Evolutionary conservation across 2,329 filamentous ascomycete species (phyloP), one percentile per base, ranked within the genome.

Genomic region (Aspergillus quadricinctus): DNA sequence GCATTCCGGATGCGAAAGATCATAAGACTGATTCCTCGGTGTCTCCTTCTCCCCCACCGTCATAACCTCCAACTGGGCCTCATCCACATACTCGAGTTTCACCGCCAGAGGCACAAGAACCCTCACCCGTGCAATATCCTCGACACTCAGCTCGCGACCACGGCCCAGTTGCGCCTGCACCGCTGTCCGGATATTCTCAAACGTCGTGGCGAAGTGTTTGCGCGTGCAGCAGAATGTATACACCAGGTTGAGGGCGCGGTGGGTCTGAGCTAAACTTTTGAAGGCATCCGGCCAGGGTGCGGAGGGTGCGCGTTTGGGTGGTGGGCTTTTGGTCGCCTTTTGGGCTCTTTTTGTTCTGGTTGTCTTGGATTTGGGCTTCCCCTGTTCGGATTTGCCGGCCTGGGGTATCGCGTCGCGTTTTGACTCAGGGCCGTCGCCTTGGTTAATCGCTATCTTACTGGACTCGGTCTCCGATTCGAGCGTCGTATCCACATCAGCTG

Each of bases 211-310:
- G 28, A 97, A 81, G 66, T 97, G 90, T 70, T 96, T 97, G 48
- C 94, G 86, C 1, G 93, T 93, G 69, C 87, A 94, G 76, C 91
- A 96, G 69, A 99, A 97, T 0, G 94, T 97, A 66, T 91, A 96
- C 0, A 97, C 91, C 1, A 97, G 77, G 65, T 96, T 99, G 57
- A 99, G 77, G 1, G 94, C 93, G 58, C 86, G 84, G 70, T 97
- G 89, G 0, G 87, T 89, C 70, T 87, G 86, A 27, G 88, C 85
- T 8, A 97, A 80, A 45, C 80, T 78, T 55, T 84, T 87, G 72
- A 97, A 90, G 48, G 82, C 79, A 1, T 84, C 80, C 0, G 92
- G 92, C 92, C 93, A 97, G 45, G 82, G 81, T 51, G 81, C 77
- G 1, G 79, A 61, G 10, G 66, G 69, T 1, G 63, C 64, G 50